A percentile compares a stretch with the other conserved stretches of the same genome.
phyloP scores from a whole-genome alignment of 2,329 filamentous ascomycete genomes.

The Claviceps humidiphila region DNA sequence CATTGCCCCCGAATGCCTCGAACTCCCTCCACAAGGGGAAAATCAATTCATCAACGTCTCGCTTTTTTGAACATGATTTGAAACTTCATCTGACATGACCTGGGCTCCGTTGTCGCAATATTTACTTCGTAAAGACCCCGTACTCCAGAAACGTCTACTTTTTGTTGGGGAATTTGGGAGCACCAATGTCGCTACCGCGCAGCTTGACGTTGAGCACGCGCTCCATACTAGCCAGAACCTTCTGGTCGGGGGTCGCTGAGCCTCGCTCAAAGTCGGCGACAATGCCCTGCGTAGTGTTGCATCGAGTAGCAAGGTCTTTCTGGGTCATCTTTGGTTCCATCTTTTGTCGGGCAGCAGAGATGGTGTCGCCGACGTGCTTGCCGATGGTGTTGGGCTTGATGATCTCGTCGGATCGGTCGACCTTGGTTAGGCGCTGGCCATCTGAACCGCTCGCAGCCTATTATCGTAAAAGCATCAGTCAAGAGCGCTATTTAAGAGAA shows the following conservation, averaged over 20 bases:
- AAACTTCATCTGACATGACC: background rate
- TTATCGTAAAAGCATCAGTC: conserved; percentile 8
- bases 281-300: conserved; percentile 70
- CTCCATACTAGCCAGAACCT: conserved; percentile 67
- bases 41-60: background rate
- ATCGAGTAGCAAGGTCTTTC: conserved; percentile 73
- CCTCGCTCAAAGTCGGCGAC: conserved; percentile 80
- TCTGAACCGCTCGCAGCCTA: conserved; percentile 34
- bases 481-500: too few species aligned
- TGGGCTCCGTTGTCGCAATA: background rate
- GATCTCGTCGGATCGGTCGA: conserved; percentile 94
- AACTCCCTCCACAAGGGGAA: background rate
- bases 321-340: conserved; percentile 94
- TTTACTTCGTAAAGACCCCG: background rate
- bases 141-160: conserved; percentile 15
- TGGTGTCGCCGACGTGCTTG: conserved; percentile 66
- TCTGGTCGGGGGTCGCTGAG: conserved; percentile 67
- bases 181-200: conserved; percentile 71
- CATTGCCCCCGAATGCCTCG: too few species aligned
- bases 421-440: conserved; percentile 93
- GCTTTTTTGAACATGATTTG: conserved; percentile 1
- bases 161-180: conserved; percentile 71
- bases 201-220: conserved; percentile 78
- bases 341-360: conserved; percentile 64
- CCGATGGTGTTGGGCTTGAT: conserved; percentile 92